Evolutionary conservation across 805 yeast species (phyloP).

Genomic region (Kockiozyma suomiensis): DNA sequence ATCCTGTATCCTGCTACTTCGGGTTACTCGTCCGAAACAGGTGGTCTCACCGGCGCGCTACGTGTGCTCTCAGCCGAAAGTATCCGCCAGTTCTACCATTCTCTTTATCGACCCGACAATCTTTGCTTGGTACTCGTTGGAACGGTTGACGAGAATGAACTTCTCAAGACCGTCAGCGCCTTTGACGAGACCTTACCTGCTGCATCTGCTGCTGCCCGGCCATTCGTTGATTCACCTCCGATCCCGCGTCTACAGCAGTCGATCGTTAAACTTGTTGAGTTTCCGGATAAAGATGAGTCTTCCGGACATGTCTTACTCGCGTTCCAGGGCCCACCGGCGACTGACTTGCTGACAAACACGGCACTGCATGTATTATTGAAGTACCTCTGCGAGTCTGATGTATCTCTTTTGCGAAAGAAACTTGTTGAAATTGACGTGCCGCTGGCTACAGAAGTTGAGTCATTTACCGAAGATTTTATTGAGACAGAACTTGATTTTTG

Average conservation of each 20-base stretch:
- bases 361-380: conserved; percentile 73
- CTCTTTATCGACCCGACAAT: conserved; percentile 78
- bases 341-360: conserved; percentile 55
- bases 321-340: conserved; percentile 79
- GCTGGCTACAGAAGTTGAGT: conserved; percentile 68
- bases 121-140: conserved; percentile 85
- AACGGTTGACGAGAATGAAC: conserved; percentile 72
- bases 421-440: conserved; percentile 85
- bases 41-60: conserved; percentile 80
- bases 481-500: conserved; percentile 59
- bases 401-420: conserved; percentile 69
- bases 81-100: conserved; percentile 73
- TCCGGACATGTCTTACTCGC: conserved; percentile 72
- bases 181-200: conserved; percentile 62
- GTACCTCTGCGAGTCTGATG: conserved; percentile 75
- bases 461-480: conserved; percentile 72
- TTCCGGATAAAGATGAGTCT: conserved; percentile 88
- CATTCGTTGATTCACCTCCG: conserved; percentile 71
- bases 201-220: conserved; percentile 41
- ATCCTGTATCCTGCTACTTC: conserved; percentile 50
- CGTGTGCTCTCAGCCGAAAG: conserved; percentile 71
- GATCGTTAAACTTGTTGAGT: conserved; percentile 58
- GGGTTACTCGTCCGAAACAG: conserved; percentile 92
- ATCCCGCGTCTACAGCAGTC: conserved; percentile 48
- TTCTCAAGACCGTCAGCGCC: conserved; percentile 58